Percentiles rank a stretch among this genome's conserved stretches.
These are phyloP conservation scores for Noccaea bulbosa DNA, from an alignment of 345 rosid species.

Conservation along the genomic window DNA sequence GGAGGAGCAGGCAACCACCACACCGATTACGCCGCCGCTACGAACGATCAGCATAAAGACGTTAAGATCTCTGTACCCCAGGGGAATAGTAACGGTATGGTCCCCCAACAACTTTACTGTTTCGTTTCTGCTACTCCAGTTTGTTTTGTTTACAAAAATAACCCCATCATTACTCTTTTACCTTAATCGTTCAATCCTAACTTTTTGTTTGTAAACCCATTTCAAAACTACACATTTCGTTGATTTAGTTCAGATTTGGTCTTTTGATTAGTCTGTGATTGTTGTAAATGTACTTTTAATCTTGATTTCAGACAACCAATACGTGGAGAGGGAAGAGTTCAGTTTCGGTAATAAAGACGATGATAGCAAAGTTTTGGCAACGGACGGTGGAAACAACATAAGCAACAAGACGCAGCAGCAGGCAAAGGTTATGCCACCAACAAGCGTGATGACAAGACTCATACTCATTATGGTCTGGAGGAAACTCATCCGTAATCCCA, in stretches of 20 bases:
- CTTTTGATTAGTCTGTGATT: neutral
- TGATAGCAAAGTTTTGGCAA: constrained; percentile 56
- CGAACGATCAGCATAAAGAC: constrained; percentile 65
- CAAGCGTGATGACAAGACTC: constrained; percentile 98
- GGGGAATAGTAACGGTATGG: constrained; percentile 65
- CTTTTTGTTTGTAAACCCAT: neutral
- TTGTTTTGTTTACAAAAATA: neutral
- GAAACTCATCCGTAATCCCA: constrained; percentile 96
- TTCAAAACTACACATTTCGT: neutral
- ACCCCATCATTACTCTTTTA: neutral
- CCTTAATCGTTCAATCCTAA: neutral
- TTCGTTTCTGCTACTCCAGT: neutral
- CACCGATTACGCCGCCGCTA: constrained; percentile 32
- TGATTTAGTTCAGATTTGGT: neutral
- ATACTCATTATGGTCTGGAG: constrained; percentile 99
- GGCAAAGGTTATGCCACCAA: constrained; percentile 84
- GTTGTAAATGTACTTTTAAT: neutral
- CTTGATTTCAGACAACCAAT: constrained; percentile 50
- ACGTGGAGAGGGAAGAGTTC: constrained; percentile 75
- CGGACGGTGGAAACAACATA: constrained; percentile 53
- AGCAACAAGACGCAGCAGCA: constrained; percentile 36
- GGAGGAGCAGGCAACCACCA: constrained; percentile 43
- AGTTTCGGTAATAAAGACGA: constrained; percentile 68
- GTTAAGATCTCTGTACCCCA: constrained; percentile 78
- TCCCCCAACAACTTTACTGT: constrained; percentile 21